A percentile compares a stretch with the other conserved stretches of the same genome.
These are phyloP conservation scores for Quercus mongolica DNA, from an alignment of 306 rosid genomes.

Conservation along the genomic window DNA sequence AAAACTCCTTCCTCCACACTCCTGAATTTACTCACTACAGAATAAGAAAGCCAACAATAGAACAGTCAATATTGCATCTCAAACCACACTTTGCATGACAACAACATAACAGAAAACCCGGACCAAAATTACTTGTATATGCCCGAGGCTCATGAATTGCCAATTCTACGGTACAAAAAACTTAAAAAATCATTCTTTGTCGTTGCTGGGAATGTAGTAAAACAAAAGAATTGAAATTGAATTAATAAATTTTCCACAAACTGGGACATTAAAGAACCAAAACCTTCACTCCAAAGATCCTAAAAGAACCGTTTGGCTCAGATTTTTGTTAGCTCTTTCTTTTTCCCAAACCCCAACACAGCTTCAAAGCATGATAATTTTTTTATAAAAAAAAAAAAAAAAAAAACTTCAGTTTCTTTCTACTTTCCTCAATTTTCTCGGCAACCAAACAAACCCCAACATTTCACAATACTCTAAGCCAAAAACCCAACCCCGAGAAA, in stretches of 20 bases:
- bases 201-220: background rate
- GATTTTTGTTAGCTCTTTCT: conserved; percentile 4
- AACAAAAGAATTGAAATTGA: conserved; percentile 1
- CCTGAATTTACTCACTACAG: conserved; percentile 33
- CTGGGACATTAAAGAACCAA: conserved; percentile 2
- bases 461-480: conserved; percentile 16
- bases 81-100: conserved; percentile 22
- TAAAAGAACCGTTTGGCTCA: background rate
- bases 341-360: conserved; percentile 4
- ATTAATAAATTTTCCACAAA: conserved; percentile 8
- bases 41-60: conserved; percentile 14
- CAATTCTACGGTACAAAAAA: background rate
- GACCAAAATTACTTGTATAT: background rate
- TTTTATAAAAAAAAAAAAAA: too few species aligned
- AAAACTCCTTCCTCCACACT: conserved; percentile 38
- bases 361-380: background rate
- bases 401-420: background rate
- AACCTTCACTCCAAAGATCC: conserved; percentile 9
- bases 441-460: conserved; percentile 15
- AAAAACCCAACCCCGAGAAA: conserved; percentile 32
- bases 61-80: conserved; percentile 6
- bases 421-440: conserved; percentile 2
- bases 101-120: background rate
- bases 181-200: background rate
- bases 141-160: background rate